phyloP scores from a whole-genome alignment of 176 grass and related monocot species.

The Triticum aestivum region IWGSC_CS_RefSeq_v2.1 NC_057806.1:90745513-90746012 shows the following conservation, averaged over 20 bases:
- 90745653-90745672: constrained; percentile 62
- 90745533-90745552: constrained; percentile 41
- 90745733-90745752: constrained; percentile 59
- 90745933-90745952: constrained; percentile 62
- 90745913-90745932: constrained; percentile 61
- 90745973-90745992: constrained; percentile 46
- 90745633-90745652: constrained; percentile 53
- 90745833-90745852: constrained; percentile 63
- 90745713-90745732: constrained; percentile 77
- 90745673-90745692: constrained; percentile 83
- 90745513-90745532: constrained; percentile 42
- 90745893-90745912: constrained; percentile 76
- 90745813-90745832: constrained; percentile 47
- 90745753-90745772: constrained; percentile 73
- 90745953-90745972: constrained; percentile 43
- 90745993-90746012: constrained; percentile 85
- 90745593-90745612: constrained; percentile 78
- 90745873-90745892: constrained; percentile 55
- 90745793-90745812: constrained; percentile 58
- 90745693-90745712: constrained; percentile 60
- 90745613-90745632: constrained; percentile 51
- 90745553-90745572: constrained; percentile 68
- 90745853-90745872: constrained; percentile 47
- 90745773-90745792: constrained; percentile 80
- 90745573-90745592: constrained; percentile 59